Evolutionary conservation across 129 eudicot genomes (phyloP), one percentile per base, ranked within the genome.

Genomic region (Escallonia rubra): DNA sequence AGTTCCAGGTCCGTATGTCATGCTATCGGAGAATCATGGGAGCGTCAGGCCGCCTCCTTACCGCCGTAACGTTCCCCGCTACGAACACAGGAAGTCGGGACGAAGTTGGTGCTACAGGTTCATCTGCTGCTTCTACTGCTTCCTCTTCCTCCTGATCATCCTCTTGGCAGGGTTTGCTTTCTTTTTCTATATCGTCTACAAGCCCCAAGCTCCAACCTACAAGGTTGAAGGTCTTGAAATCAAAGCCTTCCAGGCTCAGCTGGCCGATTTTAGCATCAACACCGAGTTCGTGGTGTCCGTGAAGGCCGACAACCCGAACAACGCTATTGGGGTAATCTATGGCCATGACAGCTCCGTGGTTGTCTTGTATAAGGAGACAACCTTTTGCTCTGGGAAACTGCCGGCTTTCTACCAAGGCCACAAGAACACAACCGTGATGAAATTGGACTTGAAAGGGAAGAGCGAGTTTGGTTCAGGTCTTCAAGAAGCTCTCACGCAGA

Each of bases 111-210:
- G 88, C 74, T 8, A 77, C 10, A 61, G 79, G 41, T 81, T 80
- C 82, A 72, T 85, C 9, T 82, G 96, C 10, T 79, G 78, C 8
- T 81, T 82, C 64, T 85, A 51, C 10, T 84, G 91, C 65, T 44
- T 71, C 76, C 75, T 82, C 23, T 67, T 81, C 68, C 8, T 83
- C 46, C 39, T 87, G 58, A 70, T 87, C 48, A n/a, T 70, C 10
- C 41, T 73, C 10, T 15, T 70, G 2, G 69, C 75, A 4, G 59
- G 70, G 4, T 2, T 70, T 11, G 59, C 71, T 7, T 54, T 77
- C 61, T 70, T 77, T 58, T 64, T 85, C 48, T 85, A 68, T 82
- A 49, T 60, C 39, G 7, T 71, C 4, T 77, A 76, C 61, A 61
- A 70, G 6, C 88, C 91, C 4, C 43, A 72, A 43, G 60, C 78